phyloP scores from a whole-genome alignment of 2,329 filamentous ascomycete genomes.

The Spiromastix sp. region DNA sequence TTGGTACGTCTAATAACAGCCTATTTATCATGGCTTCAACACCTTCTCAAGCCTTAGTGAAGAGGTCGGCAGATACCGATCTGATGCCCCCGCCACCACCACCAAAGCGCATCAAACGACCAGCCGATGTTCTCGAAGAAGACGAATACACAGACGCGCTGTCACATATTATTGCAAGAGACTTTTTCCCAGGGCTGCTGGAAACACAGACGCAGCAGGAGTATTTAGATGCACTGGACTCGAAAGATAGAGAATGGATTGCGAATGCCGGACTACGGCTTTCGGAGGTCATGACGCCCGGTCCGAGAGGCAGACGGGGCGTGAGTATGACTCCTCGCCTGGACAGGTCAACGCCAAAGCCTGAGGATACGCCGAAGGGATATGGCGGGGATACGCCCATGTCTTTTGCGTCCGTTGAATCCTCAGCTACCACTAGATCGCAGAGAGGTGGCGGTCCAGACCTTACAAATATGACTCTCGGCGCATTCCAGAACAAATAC shows the following conservation, averaged over 20 bases:
- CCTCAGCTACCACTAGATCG: constrained; percentile 26
- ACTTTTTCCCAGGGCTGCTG: constrained; percentile 88
- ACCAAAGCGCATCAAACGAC: constrained; percentile 82
- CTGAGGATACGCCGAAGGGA: constrained; percentile 49
- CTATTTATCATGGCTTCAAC: constrained; percentile 19
- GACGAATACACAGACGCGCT: constrained; percentile 84
- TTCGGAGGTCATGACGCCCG: constrained; percentile 72
- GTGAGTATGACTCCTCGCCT: constrained; percentile 22
- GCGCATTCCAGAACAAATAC: constrained; percentile 81
- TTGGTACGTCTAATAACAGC: too few species aligned
- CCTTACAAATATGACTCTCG: constrained; percentile 57
- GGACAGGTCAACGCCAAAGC: constrained; percentile 4
- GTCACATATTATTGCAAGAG: constrained; percentile 87
- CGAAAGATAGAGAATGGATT: constrained; percentile 78
- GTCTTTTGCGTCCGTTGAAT: constrained; percentile 34
- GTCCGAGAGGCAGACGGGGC: constrained; percentile 33
- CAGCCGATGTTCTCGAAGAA: constrained; percentile 79
- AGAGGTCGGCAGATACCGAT: constrained; percentile 35
- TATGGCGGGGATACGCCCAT: constrained; percentile 65
- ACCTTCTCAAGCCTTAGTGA: constrained; percentile 22
- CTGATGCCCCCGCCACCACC: constrained; percentile 83
- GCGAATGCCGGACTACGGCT: constrained; percentile 63
- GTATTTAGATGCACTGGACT: constrained; percentile 83
- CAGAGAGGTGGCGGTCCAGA: constrained; percentile 29
- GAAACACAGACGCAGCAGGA: constrained; percentile 83